These are phyloP conservation scores for Sugiyamaella pinicola DNA, from an alignment of 1,139 yeast genomes.

Conservation along the genomic window DNA sequence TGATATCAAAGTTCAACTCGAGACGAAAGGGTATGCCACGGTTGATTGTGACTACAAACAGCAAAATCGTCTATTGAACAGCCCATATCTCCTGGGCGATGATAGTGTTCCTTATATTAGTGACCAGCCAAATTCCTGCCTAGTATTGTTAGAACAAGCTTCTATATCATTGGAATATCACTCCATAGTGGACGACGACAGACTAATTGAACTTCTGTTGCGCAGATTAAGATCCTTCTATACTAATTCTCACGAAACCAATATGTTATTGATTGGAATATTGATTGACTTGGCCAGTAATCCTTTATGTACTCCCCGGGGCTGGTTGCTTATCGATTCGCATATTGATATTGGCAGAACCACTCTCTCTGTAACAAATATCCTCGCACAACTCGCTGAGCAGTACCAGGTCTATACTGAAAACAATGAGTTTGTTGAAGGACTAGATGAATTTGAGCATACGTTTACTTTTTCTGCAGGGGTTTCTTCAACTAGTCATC, in stretches of 20 bases:
- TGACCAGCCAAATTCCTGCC: neutral
- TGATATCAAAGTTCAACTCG: slow-evolving; percentile 11
- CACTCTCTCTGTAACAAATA: neutral
- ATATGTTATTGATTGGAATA: slow-evolving; percentile 34
- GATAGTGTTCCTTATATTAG: neutral
- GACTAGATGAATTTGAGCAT: slow-evolving; percentile 28
- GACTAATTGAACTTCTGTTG: slow-evolving; percentile 26
- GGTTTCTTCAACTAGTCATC: neutral
- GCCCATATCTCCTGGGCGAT: neutral
- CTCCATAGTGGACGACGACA: slow-evolving; percentile 27
- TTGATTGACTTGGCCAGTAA: slow-evolving; percentile 33
- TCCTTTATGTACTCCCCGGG: slow-evolving; percentile 31
- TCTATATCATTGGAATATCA: slow-evolving; percentile 23
- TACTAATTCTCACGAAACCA: slow-evolving; percentile 34
- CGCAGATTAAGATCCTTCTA: slow-evolving; percentile 28
- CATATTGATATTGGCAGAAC: neutral
- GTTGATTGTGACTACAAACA: slow-evolving; percentile 8
- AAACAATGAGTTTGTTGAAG: slow-evolving; percentile 25
- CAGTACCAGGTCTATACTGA: slow-evolving; percentile 24
- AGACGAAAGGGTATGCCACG: neutral
- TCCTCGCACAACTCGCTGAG: slow-evolving; percentile 23
- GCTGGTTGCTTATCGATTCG: slow-evolving; percentile 28
- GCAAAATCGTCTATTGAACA: neutral
- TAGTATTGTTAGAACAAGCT: neutral
- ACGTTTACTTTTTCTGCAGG: slow-evolving; percentile 1